A percentile compares a stretch with the other conserved stretches of the same genome.
Conservation (phyloP, 106 monocot species). For the Dioscorea dumetorum region DNA sequence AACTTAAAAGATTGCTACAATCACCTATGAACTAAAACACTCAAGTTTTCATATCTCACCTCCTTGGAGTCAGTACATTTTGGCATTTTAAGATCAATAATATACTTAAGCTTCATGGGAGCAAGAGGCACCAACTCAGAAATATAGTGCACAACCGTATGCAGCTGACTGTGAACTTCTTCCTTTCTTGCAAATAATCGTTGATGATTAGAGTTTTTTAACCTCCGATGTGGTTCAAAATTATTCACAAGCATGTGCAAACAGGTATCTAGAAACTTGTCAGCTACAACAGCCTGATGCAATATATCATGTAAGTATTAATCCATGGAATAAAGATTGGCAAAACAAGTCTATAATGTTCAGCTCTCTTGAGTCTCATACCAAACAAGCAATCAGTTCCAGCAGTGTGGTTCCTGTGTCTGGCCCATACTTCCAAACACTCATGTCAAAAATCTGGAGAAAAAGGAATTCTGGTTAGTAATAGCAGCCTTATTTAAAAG, state of each 20-base stretch:
- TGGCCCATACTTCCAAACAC: slow-evolving; percentile 40
- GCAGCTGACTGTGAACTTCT: slow-evolving; percentile 34
- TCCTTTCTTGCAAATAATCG: slow-evolving; percentile 33
- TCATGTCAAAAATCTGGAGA: slow-evolving; percentile 44
- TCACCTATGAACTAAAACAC: too few species aligned
- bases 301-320: neutral
- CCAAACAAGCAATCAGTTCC: slow-evolving; percentile 50
- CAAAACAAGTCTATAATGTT: too few species aligned
- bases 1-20: neutral
- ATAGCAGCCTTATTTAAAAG: neutral
- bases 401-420: slow-evolving; percentile 48
- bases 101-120: slow-evolving; percentile 35
- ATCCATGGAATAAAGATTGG: too few species aligned
- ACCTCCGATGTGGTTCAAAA: slow-evolving; percentile 28
- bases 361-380: slow-evolving; percentile 7
- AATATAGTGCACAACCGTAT: slow-evolving; percentile 30
- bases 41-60: slow-evolving; percentile 17
- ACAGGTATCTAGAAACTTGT: slow-evolving; percentile 49
- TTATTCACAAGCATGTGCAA: slow-evolving; percentile 67
- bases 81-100: slow-evolving; percentile 50
- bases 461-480: neutral
- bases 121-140: slow-evolving; percentile 53
- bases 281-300: slow-evolving; percentile 52
- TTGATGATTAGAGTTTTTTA: slow-evolving; percentile 3
- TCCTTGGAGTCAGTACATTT: slow-evolving; percentile 23